Percentiles rank a stretch among this genome's conserved stretches.
These are phyloP conservation scores for Ogataea trehalophila DNA, from an alignment of 805 yeast genomes.

Conservation along the genomic window DNA sequence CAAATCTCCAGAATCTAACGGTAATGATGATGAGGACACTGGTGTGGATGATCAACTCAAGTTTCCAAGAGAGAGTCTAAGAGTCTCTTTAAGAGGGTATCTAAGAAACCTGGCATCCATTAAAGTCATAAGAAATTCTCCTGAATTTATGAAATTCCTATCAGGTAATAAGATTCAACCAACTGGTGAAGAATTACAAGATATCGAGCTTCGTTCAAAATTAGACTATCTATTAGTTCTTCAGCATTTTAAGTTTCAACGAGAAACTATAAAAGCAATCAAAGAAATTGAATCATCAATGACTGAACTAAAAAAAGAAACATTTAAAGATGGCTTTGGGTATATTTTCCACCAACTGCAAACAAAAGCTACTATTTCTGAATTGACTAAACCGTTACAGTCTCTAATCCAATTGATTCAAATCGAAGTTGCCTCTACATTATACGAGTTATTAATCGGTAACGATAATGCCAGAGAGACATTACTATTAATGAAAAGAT, in stretches of 20 bases:
- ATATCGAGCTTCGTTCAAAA: constrained; percentile 51
- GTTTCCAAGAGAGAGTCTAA: constrained; percentile 67
- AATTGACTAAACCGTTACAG: constrained; percentile 61
- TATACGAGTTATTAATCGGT: constrained; percentile 76
- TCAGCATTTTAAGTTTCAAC: constrained; percentile 69
- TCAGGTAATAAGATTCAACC: constrained; percentile 36
- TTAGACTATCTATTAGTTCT: constrained; percentile 55
- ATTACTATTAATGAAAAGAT: constrained; percentile 60
- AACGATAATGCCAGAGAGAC: constrained; percentile 77
- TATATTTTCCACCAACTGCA: constrained; percentile 65
- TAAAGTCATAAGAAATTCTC: constrained; percentile 51
- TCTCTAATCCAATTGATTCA: constrained; percentile 79
- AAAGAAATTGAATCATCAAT: constrained; percentile 34
- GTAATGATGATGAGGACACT: constrained; percentile 5
- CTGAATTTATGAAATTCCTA: constrained; percentile 50
- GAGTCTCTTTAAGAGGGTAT: constrained; percentile 76
- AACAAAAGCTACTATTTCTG: constrained; percentile 41
- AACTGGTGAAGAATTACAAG: constrained; percentile 42
- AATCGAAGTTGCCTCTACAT: constrained; percentile 76
- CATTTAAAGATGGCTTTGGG: constrained; percentile 44
- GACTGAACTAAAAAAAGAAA: constrained; percentile 33
- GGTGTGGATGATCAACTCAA: constrained; percentile 13
- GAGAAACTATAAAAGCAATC: constrained; percentile 37
- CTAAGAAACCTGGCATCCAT: constrained; percentile 48
- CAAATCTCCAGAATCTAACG: constrained; percentile 1